phyloP scores from a whole-genome alignment of 2,329 filamentous ascomycete species.

The Venturia carpophila region DNA sequence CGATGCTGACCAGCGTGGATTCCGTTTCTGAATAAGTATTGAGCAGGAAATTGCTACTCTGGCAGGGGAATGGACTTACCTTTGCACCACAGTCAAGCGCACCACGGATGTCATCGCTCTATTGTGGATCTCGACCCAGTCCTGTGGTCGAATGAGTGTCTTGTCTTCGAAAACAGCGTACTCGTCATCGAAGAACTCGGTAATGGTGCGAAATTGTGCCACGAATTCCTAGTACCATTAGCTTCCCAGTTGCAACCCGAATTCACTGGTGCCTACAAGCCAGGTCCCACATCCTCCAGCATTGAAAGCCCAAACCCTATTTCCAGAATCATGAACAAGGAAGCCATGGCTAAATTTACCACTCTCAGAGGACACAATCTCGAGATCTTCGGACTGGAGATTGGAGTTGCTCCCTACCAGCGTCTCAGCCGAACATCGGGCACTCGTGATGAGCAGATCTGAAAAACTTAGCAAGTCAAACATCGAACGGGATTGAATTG shows the following conservation, averaged over 20 bases:
- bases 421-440: background rate
- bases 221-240: background rate
- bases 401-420: background rate
- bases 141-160: background rate
- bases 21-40: background rate
- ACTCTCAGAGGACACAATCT: background rate
- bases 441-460: background rate
- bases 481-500: background rate
- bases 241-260: background rate
- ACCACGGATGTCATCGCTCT: background rate
- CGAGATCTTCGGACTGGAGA: background rate
- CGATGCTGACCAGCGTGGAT: background rate
- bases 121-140: background rate
- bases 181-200: background rate
- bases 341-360: background rate
- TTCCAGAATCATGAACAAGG: background rate
- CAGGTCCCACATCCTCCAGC: background rate
- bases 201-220: background rate
- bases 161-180: background rate
- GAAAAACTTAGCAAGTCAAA: background rate
- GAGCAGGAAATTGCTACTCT: background rate
- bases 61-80: background rate
- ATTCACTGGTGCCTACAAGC: background rate
- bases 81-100: background rate
- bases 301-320: background rate